Percentiles rank a stretch among this genome's conserved stretches.
phyloP scores from a whole-genome alignment of 148 eudicot genomes.

The Salicornia ramosissima region DNA sequence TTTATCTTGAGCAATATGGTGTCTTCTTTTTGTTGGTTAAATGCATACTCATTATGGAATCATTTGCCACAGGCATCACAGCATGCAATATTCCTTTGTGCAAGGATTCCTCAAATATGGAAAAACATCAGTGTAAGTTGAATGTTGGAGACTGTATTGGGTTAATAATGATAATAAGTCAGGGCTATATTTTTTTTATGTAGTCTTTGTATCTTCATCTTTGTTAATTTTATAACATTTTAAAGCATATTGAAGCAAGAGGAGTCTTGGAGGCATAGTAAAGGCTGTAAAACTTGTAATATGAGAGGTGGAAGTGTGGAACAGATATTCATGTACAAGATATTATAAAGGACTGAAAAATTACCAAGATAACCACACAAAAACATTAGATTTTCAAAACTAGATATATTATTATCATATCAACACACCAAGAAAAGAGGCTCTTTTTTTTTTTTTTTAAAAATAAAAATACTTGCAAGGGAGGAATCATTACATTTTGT shows the following conservation, averaged over 20 bases:
- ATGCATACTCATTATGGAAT: neutral
- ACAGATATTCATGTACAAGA: neutral
- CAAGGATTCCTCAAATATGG: constrained; percentile 94
- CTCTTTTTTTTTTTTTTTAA: neutral
- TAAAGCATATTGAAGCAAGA: neutral
- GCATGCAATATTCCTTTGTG: constrained; percentile 83
- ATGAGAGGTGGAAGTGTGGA: neutral
- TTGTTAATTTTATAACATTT: neutral
- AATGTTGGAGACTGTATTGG: neutral
- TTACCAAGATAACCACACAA: neutral
- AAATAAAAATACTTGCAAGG: neutral
- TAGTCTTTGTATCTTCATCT: neutral
- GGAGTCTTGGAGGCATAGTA: neutral
- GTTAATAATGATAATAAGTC: neutral
- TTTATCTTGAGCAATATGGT: neutral
- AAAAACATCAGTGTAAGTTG: constrained; percentile 53
- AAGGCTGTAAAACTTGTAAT: neutral
- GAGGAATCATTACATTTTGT: no score
- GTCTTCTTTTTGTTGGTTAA: neutral
- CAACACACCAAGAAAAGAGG: neutral
- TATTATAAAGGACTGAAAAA: neutral
- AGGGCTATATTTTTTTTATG: neutral
- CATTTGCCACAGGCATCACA: constrained; percentile 70
- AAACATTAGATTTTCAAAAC: neutral
- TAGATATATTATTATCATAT: neutral